Base-by-base conservation (phyloP, 139 green algal species). In the Tetratostichococcus sp. region DNA sequence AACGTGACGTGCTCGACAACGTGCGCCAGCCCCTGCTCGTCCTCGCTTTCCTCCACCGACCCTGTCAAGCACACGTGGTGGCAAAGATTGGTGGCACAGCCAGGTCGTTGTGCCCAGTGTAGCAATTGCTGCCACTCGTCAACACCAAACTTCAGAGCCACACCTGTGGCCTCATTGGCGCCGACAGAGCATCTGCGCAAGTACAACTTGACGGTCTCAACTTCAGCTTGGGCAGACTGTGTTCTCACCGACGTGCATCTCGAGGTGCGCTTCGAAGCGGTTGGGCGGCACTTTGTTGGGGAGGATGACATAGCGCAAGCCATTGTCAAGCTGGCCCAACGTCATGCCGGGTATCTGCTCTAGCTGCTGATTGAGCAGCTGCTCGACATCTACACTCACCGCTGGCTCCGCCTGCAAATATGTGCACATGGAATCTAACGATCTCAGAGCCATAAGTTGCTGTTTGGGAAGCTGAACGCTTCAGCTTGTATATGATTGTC, bases 1-100 rank as follows among this genome's bases (percentile, higher is more conserved):
- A 99, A 99, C 19, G 96, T 99, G 30, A 99, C 96, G 82, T 99
- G 96, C 89, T 99, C 96, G 66, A 99, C 97, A 57, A 99, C 76
- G 78, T 99, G 96, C 8, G 96, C 96, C 33, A 99, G 83, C 57
- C 96, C 96, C 86, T 98, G 93, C 82, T 97, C 84, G 69, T 87
- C 59, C 33, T 86, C 81, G 35, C 67, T 26, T 80, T 96, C 91
- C 66, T 96, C 91, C 34, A 96, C 91, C 69, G 69, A 83, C 42
- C 88, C 82, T 82, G 72, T 72, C 39, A 11, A 50, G 39, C 39
- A 50, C 39, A 26, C 11, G 17, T 62, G 8, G 14, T 50, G 39
- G 39, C 39, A 14, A 14, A 50, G 39, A 14, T 14, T 50, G 8
- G 39, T 50, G 39, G 39, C 39, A 50, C n/a, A n/a, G n/a, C n/a